Evolutionary conservation across 345 rosid species (phyloP).

Genomic region (Populus euphratica): DNA sequence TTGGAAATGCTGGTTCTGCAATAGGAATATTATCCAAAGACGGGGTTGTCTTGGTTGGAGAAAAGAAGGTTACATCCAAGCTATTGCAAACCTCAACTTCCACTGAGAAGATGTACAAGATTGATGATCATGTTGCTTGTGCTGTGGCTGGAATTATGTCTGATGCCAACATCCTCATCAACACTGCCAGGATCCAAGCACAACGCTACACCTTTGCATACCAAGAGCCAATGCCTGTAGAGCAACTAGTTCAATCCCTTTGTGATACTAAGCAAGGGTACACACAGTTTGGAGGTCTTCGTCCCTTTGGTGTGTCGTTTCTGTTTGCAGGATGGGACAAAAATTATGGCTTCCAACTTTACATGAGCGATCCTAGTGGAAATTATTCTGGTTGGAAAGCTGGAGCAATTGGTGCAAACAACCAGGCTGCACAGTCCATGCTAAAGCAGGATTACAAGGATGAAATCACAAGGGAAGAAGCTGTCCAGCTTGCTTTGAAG

Average conservation of each 20-base stretch:
- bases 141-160: slow-evolving; percentile 99
- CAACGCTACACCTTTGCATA: slow-evolving; percentile 83
- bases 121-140: slow-evolving; percentile 91
- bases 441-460: slow-evolving; percentile 96
- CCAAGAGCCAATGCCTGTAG: slow-evolving; percentile 97
- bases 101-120: slow-evolving; percentile 94
- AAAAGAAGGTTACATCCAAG: slow-evolving; percentile 96
- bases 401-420: slow-evolving; percentile 91
- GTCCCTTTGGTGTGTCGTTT: slow-evolving; percentile 92
- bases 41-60: slow-evolving; percentile 88
- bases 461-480: slow-evolving; percentile 82
- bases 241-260: slow-evolving; percentile 92
- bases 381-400: slow-evolving; percentile 98
- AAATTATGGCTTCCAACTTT: slow-evolving; percentile 83
- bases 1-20: slow-evolving; percentile 93
- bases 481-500: slow-evolving; percentile 82
- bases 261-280: slow-evolving; percentile 97
- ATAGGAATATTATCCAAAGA: slow-evolving; percentile 86
- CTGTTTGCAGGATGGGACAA: slow-evolving; percentile 97
- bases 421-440: slow-evolving; percentile 97
- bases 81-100: slow-evolving; percentile 92
- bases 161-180: slow-evolving; percentile 92
- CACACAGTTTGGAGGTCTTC: slow-evolving; percentile 95
- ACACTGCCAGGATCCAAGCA: slow-evolving; percentile 91
- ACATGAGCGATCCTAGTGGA: slow-evolving; percentile 95